Conservation (phyloP, 2,329 filamentous ascomycete species). For the Scedosporium dehoogii region DNA sequence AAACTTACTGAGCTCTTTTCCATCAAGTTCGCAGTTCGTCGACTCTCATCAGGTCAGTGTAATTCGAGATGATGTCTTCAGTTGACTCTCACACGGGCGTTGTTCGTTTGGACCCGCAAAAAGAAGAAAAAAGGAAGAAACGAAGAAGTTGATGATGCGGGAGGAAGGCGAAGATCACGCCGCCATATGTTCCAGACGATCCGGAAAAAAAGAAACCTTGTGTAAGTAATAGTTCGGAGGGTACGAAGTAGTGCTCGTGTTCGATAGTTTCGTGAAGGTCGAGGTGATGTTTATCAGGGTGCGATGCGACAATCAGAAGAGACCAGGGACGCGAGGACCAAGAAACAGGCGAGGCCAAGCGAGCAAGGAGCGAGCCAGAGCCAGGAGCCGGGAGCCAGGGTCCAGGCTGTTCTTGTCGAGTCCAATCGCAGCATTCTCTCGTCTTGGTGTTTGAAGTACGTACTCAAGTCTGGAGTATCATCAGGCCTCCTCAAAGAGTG, state of each 20-base stretch:
- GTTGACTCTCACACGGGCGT: not conserved
- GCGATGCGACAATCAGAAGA: not conserved
- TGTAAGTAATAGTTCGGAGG: not conserved
- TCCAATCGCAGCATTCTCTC: no score
- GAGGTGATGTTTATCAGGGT: not conserved
- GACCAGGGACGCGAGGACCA: not conserved
- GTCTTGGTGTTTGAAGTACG: no score
- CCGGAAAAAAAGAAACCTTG: not conserved
- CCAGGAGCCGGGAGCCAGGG: not conserved
- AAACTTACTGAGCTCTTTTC: no score
- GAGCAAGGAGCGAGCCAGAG: not conserved
- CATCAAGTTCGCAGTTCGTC: no score
- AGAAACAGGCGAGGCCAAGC: not conserved
- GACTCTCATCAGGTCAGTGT: not conserved
- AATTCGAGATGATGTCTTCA: not conserved
- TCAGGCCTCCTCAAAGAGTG: no score
- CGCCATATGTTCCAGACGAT: constrained; percentile 1
- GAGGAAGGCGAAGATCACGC: constrained; percentile 1
- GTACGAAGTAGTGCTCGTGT: not conserved
- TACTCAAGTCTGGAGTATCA: no score
- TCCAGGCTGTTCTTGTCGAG: not conserved
- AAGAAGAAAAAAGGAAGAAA: not conserved
- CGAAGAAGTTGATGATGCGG: not conserved
- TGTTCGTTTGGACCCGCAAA: not conserved
- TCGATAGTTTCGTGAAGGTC: not conserved